Percentiles rank a stretch among this genome's conserved stretches.
phyloP scores from a whole-genome alignment of 208 protist species.

The Leishmania braziliensis region DNA sequence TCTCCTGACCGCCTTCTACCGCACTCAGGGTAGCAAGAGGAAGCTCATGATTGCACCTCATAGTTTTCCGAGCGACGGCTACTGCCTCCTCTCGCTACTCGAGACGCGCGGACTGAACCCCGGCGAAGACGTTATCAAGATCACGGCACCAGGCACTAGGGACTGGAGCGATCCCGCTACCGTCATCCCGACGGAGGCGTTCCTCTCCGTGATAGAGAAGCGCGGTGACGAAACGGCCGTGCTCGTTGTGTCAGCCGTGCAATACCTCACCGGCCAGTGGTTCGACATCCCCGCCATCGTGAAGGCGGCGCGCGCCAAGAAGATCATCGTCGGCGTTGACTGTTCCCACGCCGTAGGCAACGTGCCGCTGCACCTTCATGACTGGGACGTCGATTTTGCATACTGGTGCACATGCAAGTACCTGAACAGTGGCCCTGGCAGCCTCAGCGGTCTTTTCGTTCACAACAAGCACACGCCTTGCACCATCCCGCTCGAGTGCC shows the following conservation, averaged over 20 bases:
- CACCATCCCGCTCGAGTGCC: slow-evolving; percentile 37
- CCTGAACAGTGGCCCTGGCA: slow-evolving; percentile 93
- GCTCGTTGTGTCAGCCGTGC: slow-evolving; percentile 89
- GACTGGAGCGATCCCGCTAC: slow-evolving; percentile 27
- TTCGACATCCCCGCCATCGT: slow-evolving; percentile 94
- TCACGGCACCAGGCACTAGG: slow-evolving; percentile 58
- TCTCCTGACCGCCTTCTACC: slow-evolving; percentile 93
- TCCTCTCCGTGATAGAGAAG: slow-evolving; percentile 81
- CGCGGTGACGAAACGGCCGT: slow-evolving; percentile 88
- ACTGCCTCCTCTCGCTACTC: slow-evolving; percentile 91
- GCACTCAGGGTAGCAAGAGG: slow-evolving; percentile 73
- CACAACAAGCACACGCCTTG: slow-evolving; percentile 81
- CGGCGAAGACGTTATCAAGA: slow-evolving; percentile 56
- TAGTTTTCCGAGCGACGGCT: slow-evolving; percentile 66
- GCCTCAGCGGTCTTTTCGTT: slow-evolving; percentile 91
- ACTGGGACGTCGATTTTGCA: slow-evolving; percentile 97
- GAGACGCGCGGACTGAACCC: slow-evolving; percentile 75
- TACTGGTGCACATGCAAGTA: slow-evolving; percentile 97
- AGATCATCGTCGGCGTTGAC: slow-evolving; percentile 92
- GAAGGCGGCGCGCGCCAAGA: slow-evolving; percentile 72
- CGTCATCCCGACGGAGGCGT: slow-evolving; percentile 75
- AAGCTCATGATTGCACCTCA: slow-evolving; percentile 94
- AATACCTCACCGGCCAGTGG: slow-evolving; percentile 95
- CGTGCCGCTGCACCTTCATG: slow-evolving; percentile 92
- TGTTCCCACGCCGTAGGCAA: slow-evolving; percentile 95